Percentiles rank a stretch among this genome's conserved stretches.
phyloP scores from a whole-genome alignment of 306 rosid species.

The Sicyos edulis region DNA sequence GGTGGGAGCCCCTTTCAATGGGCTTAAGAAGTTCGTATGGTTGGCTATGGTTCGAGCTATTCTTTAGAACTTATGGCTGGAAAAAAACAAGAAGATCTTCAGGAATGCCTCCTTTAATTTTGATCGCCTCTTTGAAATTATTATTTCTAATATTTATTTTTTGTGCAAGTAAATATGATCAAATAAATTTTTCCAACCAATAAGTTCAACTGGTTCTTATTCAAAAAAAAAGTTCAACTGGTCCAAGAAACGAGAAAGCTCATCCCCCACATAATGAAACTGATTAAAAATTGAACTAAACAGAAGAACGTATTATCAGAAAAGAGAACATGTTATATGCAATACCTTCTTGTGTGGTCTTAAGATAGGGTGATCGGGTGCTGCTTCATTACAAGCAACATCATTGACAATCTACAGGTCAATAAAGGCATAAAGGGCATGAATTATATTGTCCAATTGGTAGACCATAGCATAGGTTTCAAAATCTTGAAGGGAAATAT shows the following conservation, averaged over 20 bases:
- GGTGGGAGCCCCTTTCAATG: too few species aligned
- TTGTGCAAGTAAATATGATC: neutral
- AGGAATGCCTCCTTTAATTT: too few species aligned
- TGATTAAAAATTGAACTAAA: neutral
- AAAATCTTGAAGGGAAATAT: neutral
- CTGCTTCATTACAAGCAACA: constrained; percentile 33
- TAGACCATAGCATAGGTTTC: neutral
- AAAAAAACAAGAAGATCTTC: too few species aligned
- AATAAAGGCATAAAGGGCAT: constrained; percentile 27
- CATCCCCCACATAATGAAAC: neutral
- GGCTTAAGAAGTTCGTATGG: too few species aligned
- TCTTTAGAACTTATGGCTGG: too few species aligned
- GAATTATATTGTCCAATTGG: constrained; percentile 2
- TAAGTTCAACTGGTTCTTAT: neutral
- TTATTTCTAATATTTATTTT: too few species aligned
- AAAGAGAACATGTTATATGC: too few species aligned
- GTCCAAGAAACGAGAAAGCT: neutral
- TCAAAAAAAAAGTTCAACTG: neutral
- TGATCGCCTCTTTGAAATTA: too few species aligned
- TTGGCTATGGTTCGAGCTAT: too few species aligned
- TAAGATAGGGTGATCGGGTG: constrained; percentile 36
- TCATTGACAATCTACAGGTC: constrained; percentile 42
- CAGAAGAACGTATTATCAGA: constrained; percentile 13
- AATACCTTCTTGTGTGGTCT: constrained; percentile 70
- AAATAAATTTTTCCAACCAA: neutral